Evolutionary conservation across 106 monocot species (phyloP).

Genomic region (Chionographis japonica): DNA sequence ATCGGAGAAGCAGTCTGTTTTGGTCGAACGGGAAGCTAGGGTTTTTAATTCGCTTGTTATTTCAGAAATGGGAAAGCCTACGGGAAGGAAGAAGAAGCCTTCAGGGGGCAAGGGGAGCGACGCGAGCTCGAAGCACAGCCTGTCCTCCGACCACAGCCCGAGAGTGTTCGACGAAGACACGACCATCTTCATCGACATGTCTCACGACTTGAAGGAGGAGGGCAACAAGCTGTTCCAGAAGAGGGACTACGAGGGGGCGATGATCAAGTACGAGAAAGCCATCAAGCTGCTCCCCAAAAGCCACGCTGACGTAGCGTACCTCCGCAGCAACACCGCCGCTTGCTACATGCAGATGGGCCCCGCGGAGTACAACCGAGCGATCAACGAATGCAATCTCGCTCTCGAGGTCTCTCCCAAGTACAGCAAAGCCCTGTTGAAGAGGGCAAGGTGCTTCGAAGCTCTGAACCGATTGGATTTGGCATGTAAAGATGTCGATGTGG

Average conservation of each 20-base stretch:
- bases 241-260: conserved; percentile 72
- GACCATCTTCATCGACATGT: conserved; percentile 68
- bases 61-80: conserved; percentile 74
- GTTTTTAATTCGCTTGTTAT: background rate
- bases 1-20: too few relatives aligned
- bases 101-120: conserved; percentile 16
- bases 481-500: conserved; percentile 51
- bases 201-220: conserved; percentile 72
- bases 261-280: conserved; percentile 82
- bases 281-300: conserved; percentile 75
- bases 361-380: conserved; percentile 54
- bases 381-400: conserved; percentile 77
- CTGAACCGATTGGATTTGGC: conserved; percentile 63
- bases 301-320: conserved; percentile 58
- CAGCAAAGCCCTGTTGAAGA: conserved; percentile 77
- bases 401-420: conserved; percentile 76
- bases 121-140: conserved; percentile 23
- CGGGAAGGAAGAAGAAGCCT: conserved; percentile 62
- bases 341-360: conserved; percentile 89
- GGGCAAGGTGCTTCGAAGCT: conserved; percentile 80
- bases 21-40: background rate
- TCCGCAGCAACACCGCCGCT: conserved; percentile 70
- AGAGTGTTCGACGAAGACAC: conserved; percentile 60
- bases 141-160: conserved; percentile 21
- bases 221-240: conserved; percentile 79